A percentile compares a stretch with the other conserved stretches of the same genome.
phyloP scores from a whole-genome alignment of 1,139 yeast genomes.

The Kodamaea sp. region DNA sequence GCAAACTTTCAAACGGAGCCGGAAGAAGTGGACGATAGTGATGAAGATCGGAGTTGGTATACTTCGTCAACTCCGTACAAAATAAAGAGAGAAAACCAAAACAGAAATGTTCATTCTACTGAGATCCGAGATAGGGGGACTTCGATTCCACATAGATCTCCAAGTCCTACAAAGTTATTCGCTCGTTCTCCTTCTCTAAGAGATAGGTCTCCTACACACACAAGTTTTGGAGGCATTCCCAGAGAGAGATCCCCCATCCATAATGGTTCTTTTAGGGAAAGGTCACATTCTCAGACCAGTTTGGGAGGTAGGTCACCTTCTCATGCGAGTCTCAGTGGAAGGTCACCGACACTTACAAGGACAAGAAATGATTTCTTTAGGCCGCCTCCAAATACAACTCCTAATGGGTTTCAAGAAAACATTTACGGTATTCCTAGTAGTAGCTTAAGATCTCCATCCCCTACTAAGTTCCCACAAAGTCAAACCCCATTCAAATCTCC shows the following conservation, averaged over 20 bases:
- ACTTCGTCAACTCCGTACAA: constrained; percentile 28
- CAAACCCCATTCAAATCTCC: constrained; percentile 13
- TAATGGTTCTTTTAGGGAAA: constrained; percentile 2
- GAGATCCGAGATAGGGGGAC: constrained; percentile 2
- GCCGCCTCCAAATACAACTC: not conserved
- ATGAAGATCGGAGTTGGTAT: constrained; percentile 18
- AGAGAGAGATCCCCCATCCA: not conserved
- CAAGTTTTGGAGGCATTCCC: constrained; percentile 3
- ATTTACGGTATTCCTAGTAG: too few species aligned
- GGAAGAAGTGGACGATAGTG: constrained; percentile 13
- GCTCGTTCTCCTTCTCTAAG: constrained; percentile 6
- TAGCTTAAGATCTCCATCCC: constrained; percentile 14
- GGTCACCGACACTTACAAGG: constrained; percentile 4
- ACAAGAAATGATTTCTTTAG: constrained; percentile 4
- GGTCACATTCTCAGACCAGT: constrained; percentile 6
- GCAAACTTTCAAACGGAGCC: constrained; percentile 8
- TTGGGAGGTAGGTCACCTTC: constrained; percentile 2
- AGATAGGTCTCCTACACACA: constrained; percentile 4
- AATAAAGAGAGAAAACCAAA: constrained; percentile 1
- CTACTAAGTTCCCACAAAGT: constrained; percentile 9
- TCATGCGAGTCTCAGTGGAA: constrained; percentile 1
- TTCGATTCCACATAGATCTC: constrained; percentile 11
- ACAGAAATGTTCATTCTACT: not conserved
- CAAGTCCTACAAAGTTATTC: constrained; percentile 13
- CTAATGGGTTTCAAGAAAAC: too few species aligned